These are phyloP conservation scores for Brettanomyces nanus DNA, from an alignment of 805 yeast species.

Conservation along the genomic window DNA sequence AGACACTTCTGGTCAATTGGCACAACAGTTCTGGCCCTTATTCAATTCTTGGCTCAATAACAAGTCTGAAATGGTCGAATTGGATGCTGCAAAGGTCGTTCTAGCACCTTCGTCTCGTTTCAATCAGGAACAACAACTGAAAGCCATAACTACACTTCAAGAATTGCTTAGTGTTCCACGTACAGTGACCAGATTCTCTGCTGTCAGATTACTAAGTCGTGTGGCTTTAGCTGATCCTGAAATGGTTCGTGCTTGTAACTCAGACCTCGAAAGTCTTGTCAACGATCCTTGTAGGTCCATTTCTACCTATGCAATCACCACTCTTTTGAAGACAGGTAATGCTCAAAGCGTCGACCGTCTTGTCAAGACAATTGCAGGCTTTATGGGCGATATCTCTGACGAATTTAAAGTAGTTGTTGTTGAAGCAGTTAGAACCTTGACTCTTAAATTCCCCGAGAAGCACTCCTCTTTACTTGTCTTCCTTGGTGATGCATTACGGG, in stretches of 20 bases:
- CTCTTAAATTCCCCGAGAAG: constrained; percentile 88
- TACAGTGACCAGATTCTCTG: constrained; percentile 84
- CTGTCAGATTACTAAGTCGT: constrained; percentile 81
- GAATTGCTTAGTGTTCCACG: constrained; percentile 79
- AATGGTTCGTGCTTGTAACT: constrained; percentile 67
- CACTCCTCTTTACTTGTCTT: constrained; percentile 76
- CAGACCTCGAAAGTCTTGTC: constrained; percentile 79
- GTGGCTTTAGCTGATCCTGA: constrained; percentile 78
- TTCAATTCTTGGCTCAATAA: constrained; percentile 66
- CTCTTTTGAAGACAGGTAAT: constrained; percentile 90
- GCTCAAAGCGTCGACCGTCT: constrained; percentile 83
- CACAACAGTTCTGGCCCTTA: constrained; percentile 51
- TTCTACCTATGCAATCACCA: constrained; percentile 95
- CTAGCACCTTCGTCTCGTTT: constrained; percentile 43
- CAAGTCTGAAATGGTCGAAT: constrained; percentile 81
- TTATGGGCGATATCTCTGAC: constrained; percentile 90
- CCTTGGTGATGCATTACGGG: constrained; percentile 75
- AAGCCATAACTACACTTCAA: constrained; percentile 68
- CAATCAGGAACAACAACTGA: constrained; percentile 55
- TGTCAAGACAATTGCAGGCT: constrained; percentile 76
- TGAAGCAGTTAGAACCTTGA: constrained; percentile 88
- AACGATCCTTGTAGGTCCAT: constrained; percentile 85
- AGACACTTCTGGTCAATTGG: constrained; percentile 33
- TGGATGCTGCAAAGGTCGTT: constrained; percentile 83
- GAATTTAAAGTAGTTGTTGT: constrained; percentile 92